Conservation (phyloP, 176 grass and related monocot species). For the Elymus sibiricus region DNA sequence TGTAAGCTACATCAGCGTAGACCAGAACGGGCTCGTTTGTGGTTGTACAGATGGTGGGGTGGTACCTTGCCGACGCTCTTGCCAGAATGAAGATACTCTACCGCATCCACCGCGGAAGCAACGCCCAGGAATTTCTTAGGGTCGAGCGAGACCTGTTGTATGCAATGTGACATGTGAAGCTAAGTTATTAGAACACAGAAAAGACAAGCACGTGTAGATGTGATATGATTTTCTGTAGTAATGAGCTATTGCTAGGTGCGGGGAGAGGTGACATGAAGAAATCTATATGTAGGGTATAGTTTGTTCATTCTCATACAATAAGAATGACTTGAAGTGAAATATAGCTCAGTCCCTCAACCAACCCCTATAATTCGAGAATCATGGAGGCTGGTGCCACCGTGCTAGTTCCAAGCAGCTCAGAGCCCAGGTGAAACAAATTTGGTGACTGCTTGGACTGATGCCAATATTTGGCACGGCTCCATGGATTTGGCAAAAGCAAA, state of each 20-base stretch:
- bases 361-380: neutral
- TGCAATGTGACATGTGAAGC: neutral
- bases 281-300: no score
- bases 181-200: neutral
- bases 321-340: no score
- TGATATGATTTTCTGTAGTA: neutral
- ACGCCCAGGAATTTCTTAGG: constrained; percentile 78
- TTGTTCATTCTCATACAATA: no score
- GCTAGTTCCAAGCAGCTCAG: neutral
- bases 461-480: neutral
- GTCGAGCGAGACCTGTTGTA: constrained; percentile 67
- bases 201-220: neutral
- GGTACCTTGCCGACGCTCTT: constrained; percentile 88
- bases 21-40: neutral
- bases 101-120: constrained; percentile 80
- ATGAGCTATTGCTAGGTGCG: neutral
- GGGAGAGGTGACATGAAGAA: neutral
- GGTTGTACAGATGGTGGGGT: neutral
- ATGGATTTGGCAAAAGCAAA: neutral
- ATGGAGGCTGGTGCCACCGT: neutral
- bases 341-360: no score
- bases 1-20: neutral
- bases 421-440: neutral
- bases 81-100: constrained; percentile 95
- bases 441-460: neutral